Conservation (phyloP, 2,329 filamentous ascomycete genomes). For the Penicillium sclerotiorum region DNA sequence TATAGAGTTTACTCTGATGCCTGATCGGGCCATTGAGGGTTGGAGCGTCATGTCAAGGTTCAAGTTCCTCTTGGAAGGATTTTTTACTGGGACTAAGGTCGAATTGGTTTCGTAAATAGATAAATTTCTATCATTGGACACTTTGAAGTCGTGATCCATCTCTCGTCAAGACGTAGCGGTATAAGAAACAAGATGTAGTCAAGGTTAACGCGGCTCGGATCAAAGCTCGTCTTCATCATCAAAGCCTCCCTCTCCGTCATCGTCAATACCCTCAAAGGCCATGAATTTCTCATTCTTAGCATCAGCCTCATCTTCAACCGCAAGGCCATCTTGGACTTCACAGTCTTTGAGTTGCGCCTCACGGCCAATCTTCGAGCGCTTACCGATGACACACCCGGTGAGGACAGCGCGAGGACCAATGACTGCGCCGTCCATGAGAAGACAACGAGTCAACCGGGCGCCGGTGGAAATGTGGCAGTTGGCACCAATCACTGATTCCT, state of each 20-base stretch:
- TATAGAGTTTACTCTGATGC: no score
- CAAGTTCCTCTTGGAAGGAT: no score
- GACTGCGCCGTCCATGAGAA: slow-evolving; percentile 89
- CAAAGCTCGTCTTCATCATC: slow-evolving; percentile 22
- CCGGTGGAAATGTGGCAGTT: slow-evolving; percentile 84
- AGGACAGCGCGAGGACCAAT: slow-evolving; percentile 83
- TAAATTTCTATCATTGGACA: background rate
- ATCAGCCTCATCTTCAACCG: slow-evolving; percentile 76
- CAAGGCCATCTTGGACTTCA: slow-evolving; percentile 83
- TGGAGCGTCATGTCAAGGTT: no score
- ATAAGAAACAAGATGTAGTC: background rate
- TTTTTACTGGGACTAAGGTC: background rate
- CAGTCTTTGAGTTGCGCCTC: slow-evolving; percentile 81
- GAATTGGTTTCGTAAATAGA: background rate
- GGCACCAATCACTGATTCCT: slow-evolving; percentile 84
- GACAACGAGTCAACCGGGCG: slow-evolving; percentile 81
- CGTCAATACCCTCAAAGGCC: slow-evolving; percentile 50
- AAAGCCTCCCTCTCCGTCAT: slow-evolving; percentile 32
- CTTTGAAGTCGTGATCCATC: slow-evolving; percentile 5
- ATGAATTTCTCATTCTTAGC: slow-evolving; percentile 66
- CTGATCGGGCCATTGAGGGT: no score
- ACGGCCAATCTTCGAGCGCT: slow-evolving; percentile 79
- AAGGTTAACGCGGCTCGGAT: background rate
- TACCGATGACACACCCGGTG: slow-evolving; percentile 83
- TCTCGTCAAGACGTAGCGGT: slow-evolving; percentile 10